Percentiles rank a stretch among this genome's conserved stretches.
Evolutionary conservation across 1,139 yeast species (phyloP).

Genomic region (Nakaseomyces kungkrabaensis): DNA sequence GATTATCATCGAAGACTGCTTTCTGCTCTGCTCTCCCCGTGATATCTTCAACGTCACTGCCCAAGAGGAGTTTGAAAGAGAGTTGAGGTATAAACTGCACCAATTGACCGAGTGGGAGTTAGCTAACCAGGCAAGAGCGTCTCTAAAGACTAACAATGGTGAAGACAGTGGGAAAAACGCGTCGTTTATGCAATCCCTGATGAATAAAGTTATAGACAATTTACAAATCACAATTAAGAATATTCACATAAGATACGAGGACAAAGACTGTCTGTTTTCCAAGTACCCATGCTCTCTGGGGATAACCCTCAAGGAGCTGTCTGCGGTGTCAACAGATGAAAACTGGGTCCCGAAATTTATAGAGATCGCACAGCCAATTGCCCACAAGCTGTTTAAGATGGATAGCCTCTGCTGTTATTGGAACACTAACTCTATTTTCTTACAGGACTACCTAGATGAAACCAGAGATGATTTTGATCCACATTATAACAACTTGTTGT

Average conservation of each 20-base stretch:
- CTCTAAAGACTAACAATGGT: conserved; percentile 6
- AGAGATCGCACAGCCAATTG: conserved; percentile 53
- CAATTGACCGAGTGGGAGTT: conserved; percentile 63
- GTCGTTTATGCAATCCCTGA: conserved; percentile 74
- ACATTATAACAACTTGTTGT: neutral
- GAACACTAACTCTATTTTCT: conserved; percentile 57
- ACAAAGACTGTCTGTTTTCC: conserved; percentile 47
- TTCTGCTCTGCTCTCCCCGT: conserved; percentile 69
- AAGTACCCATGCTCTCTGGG: conserved; percentile 78
- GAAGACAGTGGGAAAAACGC: conserved; percentile 57
- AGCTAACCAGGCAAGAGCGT: conserved; percentile 31
- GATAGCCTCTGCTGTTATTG: conserved; percentile 73
- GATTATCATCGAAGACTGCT: conserved; percentile 80
- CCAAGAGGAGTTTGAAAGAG: conserved; percentile 59
- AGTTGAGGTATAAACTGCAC: conserved; percentile 54
- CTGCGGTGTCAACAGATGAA: conserved; percentile 84
- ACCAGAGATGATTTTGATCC: neutral
- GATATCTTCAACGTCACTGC: conserved; percentile 45
- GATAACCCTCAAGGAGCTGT: conserved; percentile 68
- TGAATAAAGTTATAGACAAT: conserved; percentile 86
- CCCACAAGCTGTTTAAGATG: conserved; percentile 71
- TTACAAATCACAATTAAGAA: conserved; percentile 86
- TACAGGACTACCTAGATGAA: conserved; percentile 32
- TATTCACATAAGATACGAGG: conserved; percentile 89
- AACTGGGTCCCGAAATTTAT: conserved; percentile 83